Conservation (phyloP, 2,329 filamentous ascomycete species). For the Lecanicillium sp. region DNA sequence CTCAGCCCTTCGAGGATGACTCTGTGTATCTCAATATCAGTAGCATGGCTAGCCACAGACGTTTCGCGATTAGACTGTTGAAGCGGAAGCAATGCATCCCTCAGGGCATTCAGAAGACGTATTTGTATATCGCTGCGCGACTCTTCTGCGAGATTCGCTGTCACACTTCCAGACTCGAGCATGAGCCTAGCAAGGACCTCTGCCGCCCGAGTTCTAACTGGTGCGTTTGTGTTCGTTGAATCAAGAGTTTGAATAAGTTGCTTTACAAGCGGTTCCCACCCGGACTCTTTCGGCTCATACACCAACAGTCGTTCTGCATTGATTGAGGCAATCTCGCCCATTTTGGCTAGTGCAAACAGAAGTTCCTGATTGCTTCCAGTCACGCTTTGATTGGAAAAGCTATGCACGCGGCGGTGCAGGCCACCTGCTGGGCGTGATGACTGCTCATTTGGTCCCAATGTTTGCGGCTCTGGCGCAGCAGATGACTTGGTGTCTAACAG, state of each 20-base stretch:
- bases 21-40: slow-evolving; percentile 73
- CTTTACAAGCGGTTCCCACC: slow-evolving; percentile 62
- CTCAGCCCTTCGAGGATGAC: slow-evolving; percentile 74
- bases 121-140: slow-evolving; percentile 56
- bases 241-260: slow-evolving; percentile 46
- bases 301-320: slow-evolving; percentile 69
- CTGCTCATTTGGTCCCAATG: slow-evolving; percentile 2
- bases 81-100: slow-evolving; percentile 48
- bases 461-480: slow-evolving; percentile 11
- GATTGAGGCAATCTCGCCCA: slow-evolving; percentile 64
- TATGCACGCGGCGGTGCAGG: slow-evolving; percentile 38
- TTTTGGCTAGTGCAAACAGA: slow-evolving; percentile 63
- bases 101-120: slow-evolving; percentile 62
- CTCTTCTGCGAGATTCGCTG: slow-evolving; percentile 42
- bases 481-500: slow-evolving; percentile 46
- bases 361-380: slow-evolving; percentile 52
- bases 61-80: slow-evolving; percentile 43
- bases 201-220: slow-evolving; percentile 52
- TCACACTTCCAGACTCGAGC: slow-evolving; percentile 49
- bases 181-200: slow-evolving; percentile 54
- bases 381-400: slow-evolving; percentile 35
- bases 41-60: slow-evolving; percentile 51
- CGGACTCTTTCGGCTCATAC: slow-evolving; percentile 58
- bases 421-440: slow-evolving; percentile 16
- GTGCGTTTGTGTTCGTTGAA: slow-evolving; percentile 37